These are phyloP conservation scores for Leucoagaricus sp. DNA, from an alignment of 1,284 basidiomycete species.

Conservation along the genomic window DNA sequence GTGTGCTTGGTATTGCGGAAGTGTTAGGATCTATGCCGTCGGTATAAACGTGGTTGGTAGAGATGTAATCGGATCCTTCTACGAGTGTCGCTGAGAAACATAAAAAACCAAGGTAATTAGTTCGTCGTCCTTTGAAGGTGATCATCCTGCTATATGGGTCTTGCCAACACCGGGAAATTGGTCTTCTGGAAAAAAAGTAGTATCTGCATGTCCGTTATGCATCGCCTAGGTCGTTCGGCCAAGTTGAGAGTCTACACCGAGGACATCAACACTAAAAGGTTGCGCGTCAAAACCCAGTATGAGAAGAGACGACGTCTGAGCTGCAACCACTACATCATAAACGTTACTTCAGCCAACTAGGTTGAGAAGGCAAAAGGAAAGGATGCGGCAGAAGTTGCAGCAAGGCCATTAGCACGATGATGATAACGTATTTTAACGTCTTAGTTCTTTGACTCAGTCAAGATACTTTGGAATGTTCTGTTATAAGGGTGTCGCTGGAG, in stretches of 20 bases:
- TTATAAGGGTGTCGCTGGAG: background rate
- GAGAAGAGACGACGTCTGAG: constrained; percentile 11
- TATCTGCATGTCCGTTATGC: constrained; percentile 8
- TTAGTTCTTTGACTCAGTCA: constrained; percentile 3
- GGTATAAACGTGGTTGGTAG: background rate
- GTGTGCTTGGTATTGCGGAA: background rate
- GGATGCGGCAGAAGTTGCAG: background rate
- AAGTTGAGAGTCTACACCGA: constrained; percentile 8
- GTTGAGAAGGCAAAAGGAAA: background rate
- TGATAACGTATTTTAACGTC: background rate
- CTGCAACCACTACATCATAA: constrained; percentile 1
- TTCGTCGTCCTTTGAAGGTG: background rate
- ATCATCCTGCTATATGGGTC: background rate
- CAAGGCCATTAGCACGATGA: background rate
- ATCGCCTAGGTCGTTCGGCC: constrained; percentile 14
- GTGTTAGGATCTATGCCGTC: background rate
- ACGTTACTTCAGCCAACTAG: background rate
- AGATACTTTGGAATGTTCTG: background rate
- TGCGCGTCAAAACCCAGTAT: constrained; percentile 15
- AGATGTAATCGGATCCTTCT: background rate
- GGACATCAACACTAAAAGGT: constrained; percentile 13
- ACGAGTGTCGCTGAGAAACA: constrained; percentile 5
- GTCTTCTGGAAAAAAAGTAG: constrained; percentile 1
- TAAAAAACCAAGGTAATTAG: background rate
- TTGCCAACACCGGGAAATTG: constrained; percentile 9